A percentile compares a stretch with the other conserved stretches of the same genome.
These are phyloP conservation scores for Purpureocillium lavendulum DNA, from an alignment of 2,329 filamentous ascomycete genomes.

Conservation along the genomic window DNA sequence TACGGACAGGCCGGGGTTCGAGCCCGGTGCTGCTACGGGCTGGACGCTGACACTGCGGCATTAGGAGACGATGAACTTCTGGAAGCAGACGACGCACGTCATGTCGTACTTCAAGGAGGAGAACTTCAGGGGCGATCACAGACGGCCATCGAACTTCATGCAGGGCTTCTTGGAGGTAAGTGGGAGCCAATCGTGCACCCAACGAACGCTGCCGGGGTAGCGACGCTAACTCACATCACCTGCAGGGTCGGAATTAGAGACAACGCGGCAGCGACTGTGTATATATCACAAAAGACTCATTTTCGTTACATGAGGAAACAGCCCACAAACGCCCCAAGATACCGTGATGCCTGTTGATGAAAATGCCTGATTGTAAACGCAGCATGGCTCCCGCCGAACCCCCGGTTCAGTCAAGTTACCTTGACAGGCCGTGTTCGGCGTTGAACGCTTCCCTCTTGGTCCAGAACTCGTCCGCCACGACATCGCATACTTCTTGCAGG, in stretches of 20 bases:
- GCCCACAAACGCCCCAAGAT: conserved; percentile 22
- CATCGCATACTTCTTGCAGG: conserved; percentile 85
- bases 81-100: conserved; percentile 93
- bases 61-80: conserved; percentile 97
- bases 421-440: conserved; percentile 21
- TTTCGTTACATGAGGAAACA: conserved; percentile 15
- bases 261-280: conserved; percentile 18
- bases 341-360: conserved; percentile 12
- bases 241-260: conserved; percentile 48
- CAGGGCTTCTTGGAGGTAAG: conserved; percentile 87
- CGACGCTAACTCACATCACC: conserved; percentile 11
- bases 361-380: conserved; percentile 10
- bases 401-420: conserved; percentile 10
- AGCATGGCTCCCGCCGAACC: too few relatives aligned
- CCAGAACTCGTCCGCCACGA: conserved; percentile 85
- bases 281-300: conserved; percentile 22
- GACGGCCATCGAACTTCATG: conserved; percentile 85
- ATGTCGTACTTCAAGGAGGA: conserved; percentile 96
- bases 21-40: background rate
- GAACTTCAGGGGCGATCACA: conserved; percentile 64
- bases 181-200: conserved; percentile 4
- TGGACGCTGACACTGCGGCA: conserved; percentile 23
- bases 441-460: conserved; percentile 37
- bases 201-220: too few relatives aligned
- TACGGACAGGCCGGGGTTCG: background rate